Evolutionary conservation across 345 rosid genomes (phyloP).

Genomic region (Anacardium occidentale): DNA sequence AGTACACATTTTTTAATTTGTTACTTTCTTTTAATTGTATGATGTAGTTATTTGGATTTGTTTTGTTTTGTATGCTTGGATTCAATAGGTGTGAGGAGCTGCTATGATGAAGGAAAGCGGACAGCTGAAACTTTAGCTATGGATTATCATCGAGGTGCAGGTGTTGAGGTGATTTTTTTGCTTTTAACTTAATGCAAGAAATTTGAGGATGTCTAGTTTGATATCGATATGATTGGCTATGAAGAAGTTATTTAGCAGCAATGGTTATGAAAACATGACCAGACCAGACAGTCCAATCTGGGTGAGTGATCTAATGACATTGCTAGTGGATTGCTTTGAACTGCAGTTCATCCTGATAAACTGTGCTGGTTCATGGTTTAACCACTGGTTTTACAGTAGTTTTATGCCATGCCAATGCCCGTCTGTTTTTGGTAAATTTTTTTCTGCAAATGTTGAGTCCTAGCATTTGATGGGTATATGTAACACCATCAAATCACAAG

Average conservation of each 20-base stretch:
- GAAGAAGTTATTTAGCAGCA: neutral
- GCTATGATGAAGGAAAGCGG: constrained; percentile 98
- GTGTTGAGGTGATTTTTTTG: constrained; percentile 62
- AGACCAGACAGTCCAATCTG: too few relatives aligned
- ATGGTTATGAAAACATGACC: too few relatives aligned
- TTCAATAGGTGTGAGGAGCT: constrained; percentile 81
- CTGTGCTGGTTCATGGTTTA: too few relatives aligned
- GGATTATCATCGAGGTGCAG: constrained; percentile 98
- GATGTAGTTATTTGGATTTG: constrained; percentile 5
- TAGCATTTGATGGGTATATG: too few relatives aligned
- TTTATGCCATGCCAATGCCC: too few relatives aligned
- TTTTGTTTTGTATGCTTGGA: constrained; percentile 14
- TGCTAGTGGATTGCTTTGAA: too few relatives aligned
- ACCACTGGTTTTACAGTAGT: too few relatives aligned
- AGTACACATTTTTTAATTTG: neutral
- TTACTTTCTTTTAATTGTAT: constrained; percentile 4
- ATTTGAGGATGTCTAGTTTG: neutral
- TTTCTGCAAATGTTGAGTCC: too few relatives aligned
- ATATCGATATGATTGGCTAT: neutral
- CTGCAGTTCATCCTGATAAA: too few relatives aligned
- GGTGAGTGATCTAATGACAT: too few relatives aligned
- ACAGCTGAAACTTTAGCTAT: constrained; percentile 91
- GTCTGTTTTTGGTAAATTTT: too few relatives aligned
- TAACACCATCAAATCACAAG: too few relatives aligned
- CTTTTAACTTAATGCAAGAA: constrained; percentile 1